Evolutionary conservation across 1,139 yeast species (phyloP).

Genomic region (Candida smagusa): DNA sequence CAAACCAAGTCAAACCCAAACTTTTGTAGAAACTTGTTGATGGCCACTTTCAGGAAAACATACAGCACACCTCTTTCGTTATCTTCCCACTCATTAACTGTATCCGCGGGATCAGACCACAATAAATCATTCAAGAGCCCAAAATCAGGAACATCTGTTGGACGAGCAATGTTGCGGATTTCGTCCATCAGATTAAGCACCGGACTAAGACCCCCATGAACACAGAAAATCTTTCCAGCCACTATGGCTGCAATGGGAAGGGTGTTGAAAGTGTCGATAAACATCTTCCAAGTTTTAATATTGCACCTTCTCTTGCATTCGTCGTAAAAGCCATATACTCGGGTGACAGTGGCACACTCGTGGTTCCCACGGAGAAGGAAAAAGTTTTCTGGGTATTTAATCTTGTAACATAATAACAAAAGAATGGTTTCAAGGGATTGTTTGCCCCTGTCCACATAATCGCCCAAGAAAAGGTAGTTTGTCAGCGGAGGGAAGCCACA

Average conservation of each 20-base stretch:
- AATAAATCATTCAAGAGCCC: conserved; percentile 87
- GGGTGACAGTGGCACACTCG: conserved; percentile 93
- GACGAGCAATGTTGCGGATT: conserved; percentile 84
- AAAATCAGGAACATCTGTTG: conserved; percentile 96
- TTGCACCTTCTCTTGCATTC: conserved; percentile 89
- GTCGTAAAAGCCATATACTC: conserved; percentile 95
- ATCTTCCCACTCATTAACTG: conserved; percentile 95
- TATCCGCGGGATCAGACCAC: conserved; percentile 98
- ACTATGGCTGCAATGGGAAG: conserved; percentile 94
- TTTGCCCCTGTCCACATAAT: conserved; percentile 95
- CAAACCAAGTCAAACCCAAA: conserved; percentile 94
- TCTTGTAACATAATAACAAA: conserved; percentile 82
- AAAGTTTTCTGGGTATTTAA: conserved; percentile 94
- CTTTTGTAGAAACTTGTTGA: conserved; percentile 80
- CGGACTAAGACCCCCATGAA: conserved; percentile 95
- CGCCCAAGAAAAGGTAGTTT: conserved; percentile 88
- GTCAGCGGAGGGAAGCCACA: conserved; percentile 98
- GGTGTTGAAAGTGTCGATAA: conserved; percentile 91
- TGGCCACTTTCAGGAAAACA: conserved; percentile 90
- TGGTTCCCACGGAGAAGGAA: conserved; percentile 91
- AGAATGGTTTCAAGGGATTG: conserved; percentile 90
- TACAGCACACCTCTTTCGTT: conserved; percentile 97
- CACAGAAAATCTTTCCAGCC: conserved; percentile 94
- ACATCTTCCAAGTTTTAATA: conserved; percentile 89
- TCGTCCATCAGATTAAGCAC: conserved; percentile 89